phyloP scores from a whole-genome alignment of 2,329 filamentous ascomycete species.

The Plenodomus tracheiphilus region DNA sequence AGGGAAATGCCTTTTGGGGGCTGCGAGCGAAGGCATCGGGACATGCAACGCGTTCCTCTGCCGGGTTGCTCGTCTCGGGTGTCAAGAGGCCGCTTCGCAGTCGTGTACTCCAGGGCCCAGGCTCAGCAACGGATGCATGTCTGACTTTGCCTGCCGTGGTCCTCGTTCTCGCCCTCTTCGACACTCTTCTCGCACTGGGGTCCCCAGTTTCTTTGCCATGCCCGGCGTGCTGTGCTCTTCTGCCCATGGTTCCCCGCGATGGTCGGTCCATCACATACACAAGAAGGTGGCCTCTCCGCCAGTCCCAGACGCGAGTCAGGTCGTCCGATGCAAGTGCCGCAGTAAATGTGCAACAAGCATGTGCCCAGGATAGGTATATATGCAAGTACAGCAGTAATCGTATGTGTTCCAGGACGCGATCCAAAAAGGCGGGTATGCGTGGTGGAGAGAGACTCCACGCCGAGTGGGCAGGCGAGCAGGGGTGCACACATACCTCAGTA shows the following conservation, averaged over 20 bases:
- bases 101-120: background rate
- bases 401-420: background rate
- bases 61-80: slow-evolving; percentile 22
- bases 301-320: background rate
- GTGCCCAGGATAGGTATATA: background rate
- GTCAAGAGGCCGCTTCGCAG: slow-evolving; percentile 20
- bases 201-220: background rate
- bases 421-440: slow-evolving; percentile 3
- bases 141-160: background rate
- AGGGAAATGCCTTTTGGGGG: slow-evolving; percentile 32
- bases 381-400: too few species aligned
- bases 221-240: background rate
- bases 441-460: background rate
- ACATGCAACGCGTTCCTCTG: slow-evolving; percentile 5
- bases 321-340: background rate
- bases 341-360: too few species aligned
- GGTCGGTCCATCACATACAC: background rate
- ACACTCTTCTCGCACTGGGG: background rate
- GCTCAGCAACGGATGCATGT: background rate
- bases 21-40: background rate
- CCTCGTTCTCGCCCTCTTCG: background rate
- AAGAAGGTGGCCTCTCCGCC: background rate
- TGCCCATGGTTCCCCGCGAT: background rate
- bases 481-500: slow-evolving; percentile 7
- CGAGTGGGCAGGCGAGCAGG: background rate